These are phyloP conservation scores for Lentinula lateritia DNA, from an alignment of 768 basidiomycete genomes.

Conservation along the genomic window DNA sequence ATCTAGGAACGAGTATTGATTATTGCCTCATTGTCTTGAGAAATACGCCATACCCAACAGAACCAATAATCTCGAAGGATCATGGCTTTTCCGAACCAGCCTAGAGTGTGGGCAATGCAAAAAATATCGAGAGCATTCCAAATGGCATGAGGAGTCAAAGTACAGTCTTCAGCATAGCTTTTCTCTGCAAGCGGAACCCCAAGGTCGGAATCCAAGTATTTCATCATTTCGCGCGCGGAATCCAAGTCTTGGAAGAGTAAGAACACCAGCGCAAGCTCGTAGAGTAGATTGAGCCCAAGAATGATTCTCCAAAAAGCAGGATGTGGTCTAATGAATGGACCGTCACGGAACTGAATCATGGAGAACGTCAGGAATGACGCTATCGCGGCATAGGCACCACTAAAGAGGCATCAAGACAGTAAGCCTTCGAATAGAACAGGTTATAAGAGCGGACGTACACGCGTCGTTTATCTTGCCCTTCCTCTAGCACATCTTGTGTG, in stretches of 20 bases:
- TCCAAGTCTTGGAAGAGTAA: slow-evolving; percentile 79
- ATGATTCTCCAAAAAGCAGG: slow-evolving; percentile 82
- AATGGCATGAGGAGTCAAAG: slow-evolving; percentile 52
- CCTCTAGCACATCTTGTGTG: slow-evolving; percentile 78
- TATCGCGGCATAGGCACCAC: slow-evolving; percentile 73
- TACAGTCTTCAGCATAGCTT: slow-evolving; percentile 80
- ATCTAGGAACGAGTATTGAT: slow-evolving; percentile 41
- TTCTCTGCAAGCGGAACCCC: slow-evolving; percentile 77
- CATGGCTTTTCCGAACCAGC: slow-evolving; percentile 91
- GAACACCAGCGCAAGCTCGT: slow-evolving; percentile 80
- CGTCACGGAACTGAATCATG: slow-evolving; percentile 86
- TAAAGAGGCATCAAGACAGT: slow-evolving; percentile 20
- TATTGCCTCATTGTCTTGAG: neutral
- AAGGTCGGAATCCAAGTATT: slow-evolving; percentile 64
- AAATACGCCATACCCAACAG: slow-evolving; percentile 62
- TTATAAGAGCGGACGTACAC: slow-evolving; percentile 45
- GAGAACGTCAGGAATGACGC: slow-evolving; percentile 75
- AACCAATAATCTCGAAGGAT: slow-evolving; percentile 92
- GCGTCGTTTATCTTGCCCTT: slow-evolving; percentile 76
- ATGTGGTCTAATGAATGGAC: slow-evolving; percentile 84
- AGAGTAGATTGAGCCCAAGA: slow-evolving; percentile 76
- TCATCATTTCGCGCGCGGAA: slow-evolving; percentile 76
- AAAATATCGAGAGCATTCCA: slow-evolving; percentile 87
- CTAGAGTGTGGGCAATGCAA: slow-evolving; percentile 77
- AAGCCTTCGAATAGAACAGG: slow-evolving; percentile 1